Evolutionary conservation across 177 flowering plant species (phyloP), one percentile per base, ranked within the genome.

Genomic region (Vitis hybrid): DNA sequence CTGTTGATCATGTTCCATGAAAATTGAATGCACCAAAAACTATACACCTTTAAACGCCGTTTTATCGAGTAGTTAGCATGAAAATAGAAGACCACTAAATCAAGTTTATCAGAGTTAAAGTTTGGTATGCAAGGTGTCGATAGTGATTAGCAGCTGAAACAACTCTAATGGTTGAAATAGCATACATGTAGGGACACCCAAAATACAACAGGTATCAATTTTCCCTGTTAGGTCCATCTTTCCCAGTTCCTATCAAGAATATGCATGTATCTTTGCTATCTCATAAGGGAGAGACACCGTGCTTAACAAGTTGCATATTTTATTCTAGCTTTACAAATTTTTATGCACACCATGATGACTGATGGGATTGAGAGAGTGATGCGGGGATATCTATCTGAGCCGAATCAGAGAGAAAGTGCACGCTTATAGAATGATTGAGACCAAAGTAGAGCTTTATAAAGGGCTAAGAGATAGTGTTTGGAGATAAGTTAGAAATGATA

Each of bases 341-440:
- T 26, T 70, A 56, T 56, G 26, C 10, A 15, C 11, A 48, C 14
- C 23, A 60, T 67, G 56, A 67, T 64, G 64, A 62, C 62, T 23
- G 23, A 68, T 54, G 26, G 52, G 60, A 10, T 40, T 40, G 13
- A 61, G 52, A 5, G 58, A 60, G 11, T 62, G 23, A 6, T 3
- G 10, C 3, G 8, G 64, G 64, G 18, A 57, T 52, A 30, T 65
- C 51, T 67, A n/a, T 40, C 45, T 62, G 32, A 32, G 50, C 69
- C 72, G 54, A 64, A 74, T 67, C 75, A 62, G 48, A 55, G 18
- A n/a, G 68, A 64, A 48, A 32, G 45, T 5, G 6, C 8, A 40
- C 62, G 13, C 71, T 68, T 71, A 73, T 74, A 63, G 51, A 68
- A 65, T 78, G 13, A 74, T 74, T 74, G 70, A 68, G 65, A 68